Evolutionary conservation across 495 filamentous ascomycete species (phyloP), one percentile per base, ranked within the genome.

Genomic region (Podospora australis): DNA sequence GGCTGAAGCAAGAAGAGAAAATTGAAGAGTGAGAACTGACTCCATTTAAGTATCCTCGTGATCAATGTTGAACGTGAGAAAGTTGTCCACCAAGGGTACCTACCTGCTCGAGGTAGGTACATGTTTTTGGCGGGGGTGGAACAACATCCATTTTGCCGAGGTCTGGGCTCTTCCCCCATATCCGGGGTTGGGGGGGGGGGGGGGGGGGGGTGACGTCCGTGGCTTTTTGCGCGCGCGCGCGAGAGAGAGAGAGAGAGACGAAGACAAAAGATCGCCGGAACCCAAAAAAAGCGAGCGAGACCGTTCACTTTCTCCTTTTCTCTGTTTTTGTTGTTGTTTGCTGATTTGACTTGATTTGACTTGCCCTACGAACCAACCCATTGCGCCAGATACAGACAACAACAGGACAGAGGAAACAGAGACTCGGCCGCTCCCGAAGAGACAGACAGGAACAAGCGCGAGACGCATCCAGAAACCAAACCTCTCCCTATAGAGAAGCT

Each of bases 61-160:
- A 43, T 43, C 21, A 28, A 20, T 43, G 20, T 22, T 4, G 13
- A 41, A 17, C 24, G 48, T 21, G 19, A 46, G 34, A 13, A 17
- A 19, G 25, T 13, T 24, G 22, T 43, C 40, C 40, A 43, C 40
- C 25, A 43, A 24, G 40, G 22, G 40, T 3, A 17, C 22, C n/a
- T n/a, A n/a, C n/a, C n/a, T n/a, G n/a, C n/a, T n/a, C n/a, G 19
- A 42, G 22, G 21, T 21, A 25, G 22, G n/a, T 4, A 11, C 14
- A 21, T 13, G 21, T 21, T 47, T 25, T 22, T 51, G 46, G 35
- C 23, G 38, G 53, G 49, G 26, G 22, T n/a, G n/a, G n/a, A n/a
- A n/a, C n/a, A n/a, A n/a, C n/a, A n/a, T 40, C 57, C 50, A 32
- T 60, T 58, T 61, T 65, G 62, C 62, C 62, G 62, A 65, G 62